Conservation (phyloP, 306 rosid species). For the Ochetophila trinervis region DNA sequence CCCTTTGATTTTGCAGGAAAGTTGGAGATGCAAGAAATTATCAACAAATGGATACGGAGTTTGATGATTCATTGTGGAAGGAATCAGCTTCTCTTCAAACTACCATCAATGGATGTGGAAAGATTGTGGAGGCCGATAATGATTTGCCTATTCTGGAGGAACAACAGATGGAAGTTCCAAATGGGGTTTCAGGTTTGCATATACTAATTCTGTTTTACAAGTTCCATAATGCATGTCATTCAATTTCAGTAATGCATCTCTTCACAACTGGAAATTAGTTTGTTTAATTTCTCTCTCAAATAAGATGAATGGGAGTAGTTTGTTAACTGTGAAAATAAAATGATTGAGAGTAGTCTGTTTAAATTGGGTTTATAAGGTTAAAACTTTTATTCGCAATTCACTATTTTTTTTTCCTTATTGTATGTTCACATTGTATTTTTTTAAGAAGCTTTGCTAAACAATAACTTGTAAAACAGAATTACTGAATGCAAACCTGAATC, state of each 20-base stretch:
- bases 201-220: background rate
- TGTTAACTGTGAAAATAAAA: background rate
- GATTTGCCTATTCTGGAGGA: background rate
- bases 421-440: too few species aligned
- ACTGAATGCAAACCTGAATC: slow-evolving; percentile 9
- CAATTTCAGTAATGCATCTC: background rate
- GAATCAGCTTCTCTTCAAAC: slow-evolving; percentile 1
- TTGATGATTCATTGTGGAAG: background rate
- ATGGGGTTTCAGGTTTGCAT: slow-evolving; percentile 14
- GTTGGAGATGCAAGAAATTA: slow-evolving; percentile 9
- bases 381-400: background rate
- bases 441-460: too few species aligned
- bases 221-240: background rate
- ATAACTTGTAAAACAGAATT: slow-evolving; percentile 2
- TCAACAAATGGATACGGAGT: slow-evolving; percentile 3
- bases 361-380: background rate
- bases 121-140: slow-evolving; percentile 1
- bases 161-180: background rate
- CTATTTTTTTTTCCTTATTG: too few species aligned
- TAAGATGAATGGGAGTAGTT: too few species aligned
- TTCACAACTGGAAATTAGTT: background rate
- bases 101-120: slow-evolving; percentile 1
- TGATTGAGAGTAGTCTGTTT: background rate
- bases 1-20: slow-evolving; percentile 6
- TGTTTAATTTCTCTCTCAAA: background rate